Percentiles rank a stretch among this genome's conserved stretches.
phyloP scores from a whole-genome alignment of 805 yeast species.

The Candida methanosorbosa region DNA sequence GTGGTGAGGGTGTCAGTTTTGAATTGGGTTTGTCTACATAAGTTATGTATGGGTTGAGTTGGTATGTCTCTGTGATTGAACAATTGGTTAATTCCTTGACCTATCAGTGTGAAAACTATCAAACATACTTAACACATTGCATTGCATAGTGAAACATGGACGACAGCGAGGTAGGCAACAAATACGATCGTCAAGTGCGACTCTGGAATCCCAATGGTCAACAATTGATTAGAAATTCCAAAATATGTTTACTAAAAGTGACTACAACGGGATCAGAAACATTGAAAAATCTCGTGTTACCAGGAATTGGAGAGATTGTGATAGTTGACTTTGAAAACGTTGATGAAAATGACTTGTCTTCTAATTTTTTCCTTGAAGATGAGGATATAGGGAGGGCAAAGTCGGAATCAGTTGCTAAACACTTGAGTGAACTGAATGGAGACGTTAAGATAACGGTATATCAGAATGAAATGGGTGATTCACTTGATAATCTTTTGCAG shows the following conservation, averaged over 20 bases:
- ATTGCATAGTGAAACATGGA: too few relatives aligned
- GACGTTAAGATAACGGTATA: conserved; percentile 38
- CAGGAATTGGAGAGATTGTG: conserved; percentile 56
- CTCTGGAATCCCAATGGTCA: conserved; percentile 85
- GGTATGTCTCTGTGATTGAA: too few relatives aligned
- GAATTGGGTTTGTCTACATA: too few relatives aligned
- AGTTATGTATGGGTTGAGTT: too few relatives aligned
- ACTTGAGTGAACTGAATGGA: conserved; percentile 49
- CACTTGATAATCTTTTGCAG: conserved; percentile 3
- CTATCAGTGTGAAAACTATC: too few relatives aligned
- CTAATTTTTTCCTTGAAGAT: conserved; percentile 53
- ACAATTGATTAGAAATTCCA: conserved; percentile 41
- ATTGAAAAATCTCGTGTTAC: conserved; percentile 69
- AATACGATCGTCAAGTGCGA: conserved; percentile 82
- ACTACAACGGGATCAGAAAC: conserved; percentile 56
- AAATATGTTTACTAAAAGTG: conserved; percentile 53
- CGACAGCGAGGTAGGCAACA: conserved; percentile 30
- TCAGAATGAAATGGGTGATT: conserved; percentile 3
- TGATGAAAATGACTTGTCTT: conserved; percentile 33
- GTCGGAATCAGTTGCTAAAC: conserved; percentile 29
- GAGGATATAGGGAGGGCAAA: conserved; percentile 33
- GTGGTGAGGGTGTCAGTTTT: too few relatives aligned
- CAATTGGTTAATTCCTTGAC: too few relatives aligned
- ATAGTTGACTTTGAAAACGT: conserved; percentile 43
- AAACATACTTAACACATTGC: too few relatives aligned